Evolutionary conservation across 2,329 filamentous ascomycete genomes (phyloP).

Genomic region (Verticillium longisporum): DNA sequence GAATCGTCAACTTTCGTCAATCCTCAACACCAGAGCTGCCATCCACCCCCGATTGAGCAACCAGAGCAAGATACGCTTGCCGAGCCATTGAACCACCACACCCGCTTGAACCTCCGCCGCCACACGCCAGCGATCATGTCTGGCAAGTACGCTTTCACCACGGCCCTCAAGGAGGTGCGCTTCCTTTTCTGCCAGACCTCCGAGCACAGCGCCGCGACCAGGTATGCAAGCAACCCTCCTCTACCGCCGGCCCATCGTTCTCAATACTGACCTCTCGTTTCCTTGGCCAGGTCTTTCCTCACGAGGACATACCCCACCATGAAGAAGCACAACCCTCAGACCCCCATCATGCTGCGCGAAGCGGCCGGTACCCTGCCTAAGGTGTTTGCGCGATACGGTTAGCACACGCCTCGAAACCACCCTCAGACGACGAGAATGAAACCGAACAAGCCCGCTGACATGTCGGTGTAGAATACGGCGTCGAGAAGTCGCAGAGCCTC

Average conservation of each 20-base stretch:
- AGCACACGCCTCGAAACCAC: slow-evolving; percentile 18
- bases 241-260: background rate
- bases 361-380: slow-evolving; percentile 76
- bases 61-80: background rate
- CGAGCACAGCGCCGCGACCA: slow-evolving; percentile 79
- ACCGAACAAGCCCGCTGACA: background rate
- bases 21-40: background rate
- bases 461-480: slow-evolving; percentile 39
- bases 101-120: background rate
- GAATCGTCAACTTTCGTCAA: background rate
- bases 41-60: background rate
- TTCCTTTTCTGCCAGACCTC: slow-evolving; percentile 96
- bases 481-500: slow-evolving; percentile 50
- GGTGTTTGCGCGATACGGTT: slow-evolving; percentile 91
- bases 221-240: slow-evolving; percentile 44
- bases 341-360: slow-evolving; percentile 91
- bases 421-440: background rate
- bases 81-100: background rate
- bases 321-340: slow-evolving; percentile 98
- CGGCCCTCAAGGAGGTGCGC: slow-evolving; percentile 86
- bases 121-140: slow-evolving; percentile 54
- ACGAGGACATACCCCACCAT: slow-evolving; percentile 90
- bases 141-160: slow-evolving; percentile 84
- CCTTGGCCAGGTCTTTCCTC: slow-evolving; percentile 67
- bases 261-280: background rate